A percentile compares a stretch with the other conserved stretches of the same genome.
These are phyloP conservation scores for Malus asiatica DNA, from an alignment of 306 rosid genomes.

Conservation along the genomic window DNA sequence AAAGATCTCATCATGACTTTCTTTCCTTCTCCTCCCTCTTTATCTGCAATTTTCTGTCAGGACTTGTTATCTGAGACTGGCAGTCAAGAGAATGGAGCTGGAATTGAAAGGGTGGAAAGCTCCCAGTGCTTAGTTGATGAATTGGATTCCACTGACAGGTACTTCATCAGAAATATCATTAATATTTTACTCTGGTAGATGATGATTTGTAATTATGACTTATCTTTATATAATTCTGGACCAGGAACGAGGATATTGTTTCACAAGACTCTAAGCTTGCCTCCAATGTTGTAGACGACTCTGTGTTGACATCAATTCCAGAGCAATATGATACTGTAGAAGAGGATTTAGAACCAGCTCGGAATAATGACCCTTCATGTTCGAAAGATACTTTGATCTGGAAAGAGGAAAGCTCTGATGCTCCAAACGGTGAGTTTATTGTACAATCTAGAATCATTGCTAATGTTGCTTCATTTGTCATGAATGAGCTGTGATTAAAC, in stretches of 20 bases:
- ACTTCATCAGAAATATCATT: conserved; percentile 11
- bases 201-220: conserved; percentile 5
- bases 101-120: conserved; percentile 35
- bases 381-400: conserved; percentile 35
- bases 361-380: conserved; percentile 27
- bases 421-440: conserved; percentile 70
- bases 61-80: conserved; percentile 47
- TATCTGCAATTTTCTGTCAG: conserved; percentile 42
- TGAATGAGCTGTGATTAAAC: not conserved
- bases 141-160: conserved; percentile 41
- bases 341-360: conserved; percentile 31
- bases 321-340: conserved; percentile 20
- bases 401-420: conserved; percentile 67
- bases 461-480: conserved; percentile 4
- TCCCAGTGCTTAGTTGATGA: conserved; percentile 29
- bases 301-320: conserved; percentile 21
- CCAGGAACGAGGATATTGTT: conserved; percentile 38
- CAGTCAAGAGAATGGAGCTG: conserved; percentile 48
- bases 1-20: not conserved
- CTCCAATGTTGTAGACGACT: conserved; percentile 30
- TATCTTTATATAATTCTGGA: conserved; percentile 14
- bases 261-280: conserved; percentile 30
- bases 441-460: conserved; percentile 4
- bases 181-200: conserved; percentile 1
- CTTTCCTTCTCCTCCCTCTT: conserved; percentile 3